Evolutionary conservation across 257 asterid species (phyloP), one percentile per base, ranked within the genome.

Genomic region (Voacanga thouarsii): DNA sequence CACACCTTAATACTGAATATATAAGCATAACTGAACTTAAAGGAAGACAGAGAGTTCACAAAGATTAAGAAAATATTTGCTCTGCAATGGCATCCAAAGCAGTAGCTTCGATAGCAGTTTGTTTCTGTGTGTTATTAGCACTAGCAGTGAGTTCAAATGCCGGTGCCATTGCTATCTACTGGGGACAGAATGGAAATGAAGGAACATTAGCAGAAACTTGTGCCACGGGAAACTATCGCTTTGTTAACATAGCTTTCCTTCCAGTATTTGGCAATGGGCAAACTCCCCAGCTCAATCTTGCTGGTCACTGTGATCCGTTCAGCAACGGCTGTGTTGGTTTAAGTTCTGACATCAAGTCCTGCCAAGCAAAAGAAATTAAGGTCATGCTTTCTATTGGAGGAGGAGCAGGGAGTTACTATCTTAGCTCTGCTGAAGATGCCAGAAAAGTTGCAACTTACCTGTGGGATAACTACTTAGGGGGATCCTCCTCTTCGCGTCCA

Each of bases 241-340:
- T 68, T 12, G 86, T 83, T 24, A 83, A 81, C 76, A 2, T 87
- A 41, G 89, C 90, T 3, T 85, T 86, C 65, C 90, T 82, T 7
- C 59, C 88, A 24, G 77, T 83, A 0, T 84, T 86, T 28, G 88
- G 85, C 79, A 80, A 77, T 65, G 87, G 84, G 23, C 80, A 83
- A 55, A 76, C 83, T 28, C 86, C 84, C 21, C 68, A 75, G 83
- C 77, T 88, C 82, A 84, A 86, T 77, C 89, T 86, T 28, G 87
- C 88, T 0, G 85, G 89, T 43, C 89, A 88, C 66, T 88, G 88
- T 24, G 85, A 86, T 81, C 92, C 90, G 15, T 83, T 80, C 75
- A 76, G 73, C 19, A 80, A 75, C 30, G 87, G 86, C 14, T 88
- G 92, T 74, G 70, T 71, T 6, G 77, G 73, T 49, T 61, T 86